A percentile compares a stretch with the other conserved stretches of the same genome.
phyloP scores from a whole-genome alignment of 2,329 filamentous ascomycete species.

The Lachnellula subtilissima region DNA sequence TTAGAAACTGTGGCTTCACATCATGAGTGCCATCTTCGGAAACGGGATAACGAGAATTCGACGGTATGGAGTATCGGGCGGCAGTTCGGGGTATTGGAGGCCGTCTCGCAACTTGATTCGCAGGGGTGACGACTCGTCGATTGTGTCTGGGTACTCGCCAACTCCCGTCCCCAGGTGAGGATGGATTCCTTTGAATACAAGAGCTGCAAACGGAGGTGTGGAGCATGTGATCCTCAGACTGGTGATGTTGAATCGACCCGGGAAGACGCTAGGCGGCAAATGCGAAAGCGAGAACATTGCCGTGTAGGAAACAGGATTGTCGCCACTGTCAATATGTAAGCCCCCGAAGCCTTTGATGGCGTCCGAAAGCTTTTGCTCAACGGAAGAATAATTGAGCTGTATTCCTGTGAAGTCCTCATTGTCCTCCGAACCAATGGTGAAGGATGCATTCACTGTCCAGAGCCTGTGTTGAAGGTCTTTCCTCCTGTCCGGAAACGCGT shows the following conservation, averaged over 20 bases:
- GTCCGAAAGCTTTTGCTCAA: not conserved
- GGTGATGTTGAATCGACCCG: conserved; percentile 7
- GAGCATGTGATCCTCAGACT: not conserved
- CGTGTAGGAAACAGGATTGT: conserved; percentile 1
- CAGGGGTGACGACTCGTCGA: not conserved
- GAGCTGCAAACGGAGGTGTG: not conserved
- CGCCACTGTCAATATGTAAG: conserved; percentile 2
- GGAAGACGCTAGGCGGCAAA: conserved; percentile 4
- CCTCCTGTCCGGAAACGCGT: not conserved
- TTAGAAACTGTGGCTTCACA: not conserved
- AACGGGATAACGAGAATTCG: not conserved
- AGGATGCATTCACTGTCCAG: conserved; percentile 1
- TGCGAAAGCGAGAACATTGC: conserved; percentile 2
- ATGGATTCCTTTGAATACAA: conserved; percentile 5
- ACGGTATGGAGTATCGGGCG: not conserved
- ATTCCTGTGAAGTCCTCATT: conserved; percentile 4
- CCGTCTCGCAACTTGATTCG: not conserved
- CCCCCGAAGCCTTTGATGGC: not conserved
- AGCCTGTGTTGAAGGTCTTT: not conserved
- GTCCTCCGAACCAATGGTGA: conserved; percentile 4
- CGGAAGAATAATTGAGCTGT: conserved; percentile 5
- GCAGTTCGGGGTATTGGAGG: not conserved
- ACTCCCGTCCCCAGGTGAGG: conserved; percentile 1
- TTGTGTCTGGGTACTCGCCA: not conserved
- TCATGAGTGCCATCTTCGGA: not conserved